These are phyloP conservation scores for Aureobasidium sp. DNA, from an alignment of 2,329 filamentous ascomycete genomes.

Conservation along the genomic window DNA sequence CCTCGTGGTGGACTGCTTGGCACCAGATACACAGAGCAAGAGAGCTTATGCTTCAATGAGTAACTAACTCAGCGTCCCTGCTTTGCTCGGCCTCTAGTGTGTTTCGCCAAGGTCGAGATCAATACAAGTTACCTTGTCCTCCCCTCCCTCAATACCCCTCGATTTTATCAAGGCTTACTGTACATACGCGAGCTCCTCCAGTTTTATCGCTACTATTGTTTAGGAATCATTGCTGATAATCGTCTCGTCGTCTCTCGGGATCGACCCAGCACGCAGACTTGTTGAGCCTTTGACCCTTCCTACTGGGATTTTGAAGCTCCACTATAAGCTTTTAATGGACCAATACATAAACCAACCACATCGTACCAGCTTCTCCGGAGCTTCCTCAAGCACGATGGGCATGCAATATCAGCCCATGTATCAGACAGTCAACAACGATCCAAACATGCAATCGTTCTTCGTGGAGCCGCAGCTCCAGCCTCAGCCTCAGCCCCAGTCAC, in stretches of 20 bases:
- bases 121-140: constrained; percentile 11
- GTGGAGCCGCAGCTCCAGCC: not conserved
- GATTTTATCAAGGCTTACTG: constrained; percentile 8
- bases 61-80: not conserved
- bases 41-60: constrained; percentile 8
- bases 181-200: not conserved
- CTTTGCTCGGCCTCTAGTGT: constrained; percentile 1
- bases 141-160: constrained; percentile 10
- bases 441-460: not conserved
- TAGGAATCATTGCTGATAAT: not conserved
- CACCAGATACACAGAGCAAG: not conserved
- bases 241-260: not conserved
- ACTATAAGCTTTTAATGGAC: not conserved
- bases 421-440: not conserved
- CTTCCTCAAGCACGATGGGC: not conserved
- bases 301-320: not conserved
- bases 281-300: not conserved
- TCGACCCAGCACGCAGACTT: not conserved
- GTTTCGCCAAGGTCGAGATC: constrained; percentile 9
- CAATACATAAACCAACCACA: not conserved
- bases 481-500: not conserved
- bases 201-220: not conserved
- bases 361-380: not conserved
- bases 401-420: not conserved
- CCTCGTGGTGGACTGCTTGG: constrained; percentile 7